A percentile compares a stretch with the other conserved stretches of the same genome.
Conservation (phyloP, 805 yeast genomes). For the Nakazawaea holstii region DNA sequence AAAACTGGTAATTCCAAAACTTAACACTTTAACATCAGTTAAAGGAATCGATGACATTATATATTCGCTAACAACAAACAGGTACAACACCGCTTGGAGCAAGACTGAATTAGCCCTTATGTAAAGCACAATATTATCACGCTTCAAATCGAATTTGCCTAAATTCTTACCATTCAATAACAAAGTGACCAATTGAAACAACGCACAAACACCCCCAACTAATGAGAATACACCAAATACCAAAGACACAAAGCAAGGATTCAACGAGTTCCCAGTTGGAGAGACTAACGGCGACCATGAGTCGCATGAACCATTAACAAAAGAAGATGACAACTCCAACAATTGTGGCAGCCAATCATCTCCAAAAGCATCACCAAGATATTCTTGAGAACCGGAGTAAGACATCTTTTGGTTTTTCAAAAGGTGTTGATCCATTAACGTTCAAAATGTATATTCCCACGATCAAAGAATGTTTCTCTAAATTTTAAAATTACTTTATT, state of each 20-base stretch:
- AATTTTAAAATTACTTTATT: too few relatives aligned
- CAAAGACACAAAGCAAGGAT: slow-evolving; percentile 24
- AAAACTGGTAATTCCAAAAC: slow-evolving; percentile 8
- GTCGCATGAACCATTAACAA: slow-evolving; percentile 8
- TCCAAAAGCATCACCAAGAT: background rate
- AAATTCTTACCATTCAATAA: slow-evolving; percentile 1
- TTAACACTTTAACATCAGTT: slow-evolving; percentile 7
- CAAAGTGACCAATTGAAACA: slow-evolving; percentile 16
- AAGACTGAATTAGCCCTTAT: slow-evolving; percentile 8
- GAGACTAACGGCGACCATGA: slow-evolving; percentile 20
- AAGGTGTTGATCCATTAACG: too few relatives aligned
- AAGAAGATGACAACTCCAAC: background rate
- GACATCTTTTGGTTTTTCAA: too few relatives aligned
- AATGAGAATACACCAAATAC: slow-evolving; percentile 12
- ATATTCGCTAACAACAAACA: slow-evolving; percentile 1
- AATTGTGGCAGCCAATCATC: background rate
- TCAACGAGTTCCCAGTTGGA: slow-evolving; percentile 20
- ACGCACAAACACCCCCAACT: slow-evolving; percentile 15
- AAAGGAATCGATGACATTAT: background rate
- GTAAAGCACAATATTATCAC: slow-evolving; percentile 5
- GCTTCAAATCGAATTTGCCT: background rate
- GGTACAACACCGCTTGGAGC: slow-evolving; percentile 9
- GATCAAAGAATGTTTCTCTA: too few relatives aligned
- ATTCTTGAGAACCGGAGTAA: background rate
- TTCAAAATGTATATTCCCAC: too few relatives aligned